Conservation (phyloP, 2,329 filamentous ascomycete genomes). For the Dothidotthia symphoricarpi region DNA sequence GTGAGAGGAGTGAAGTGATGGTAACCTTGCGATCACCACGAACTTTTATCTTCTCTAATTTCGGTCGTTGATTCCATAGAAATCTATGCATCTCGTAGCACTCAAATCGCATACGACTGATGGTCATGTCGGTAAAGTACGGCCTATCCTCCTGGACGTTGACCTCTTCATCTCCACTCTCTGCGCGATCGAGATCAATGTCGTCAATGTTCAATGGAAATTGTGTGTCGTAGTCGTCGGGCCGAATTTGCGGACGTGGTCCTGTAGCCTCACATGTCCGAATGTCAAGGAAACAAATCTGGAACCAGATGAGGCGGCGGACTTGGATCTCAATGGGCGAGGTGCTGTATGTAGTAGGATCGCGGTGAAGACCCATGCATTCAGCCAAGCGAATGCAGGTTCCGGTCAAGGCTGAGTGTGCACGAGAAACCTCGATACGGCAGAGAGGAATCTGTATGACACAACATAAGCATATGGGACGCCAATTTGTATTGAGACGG, state of each 20-base stretch:
- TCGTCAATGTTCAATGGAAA: slow-evolving; percentile 72
- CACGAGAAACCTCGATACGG: slow-evolving; percentile 67
- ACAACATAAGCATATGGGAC: background rate
- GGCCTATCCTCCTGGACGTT: slow-evolving; percentile 49
- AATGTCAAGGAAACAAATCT: slow-evolving; percentile 73
- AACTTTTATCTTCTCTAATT: slow-evolving; percentile 52
- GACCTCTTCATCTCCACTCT: slow-evolving; percentile 31
- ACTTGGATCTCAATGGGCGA: slow-evolving; percentile 68
- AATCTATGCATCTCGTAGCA: slow-evolving; percentile 70
- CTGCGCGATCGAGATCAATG: slow-evolving; percentile 52
- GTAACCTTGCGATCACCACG: slow-evolving; percentile 24
- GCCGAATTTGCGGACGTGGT: slow-evolving; percentile 67
- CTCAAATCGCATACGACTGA: slow-evolving; percentile 68
- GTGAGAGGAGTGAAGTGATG: slow-evolving; percentile 63
- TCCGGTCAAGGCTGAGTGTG: slow-evolving; percentile 70
- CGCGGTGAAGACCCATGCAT: slow-evolving; percentile 73
- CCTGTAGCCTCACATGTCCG: slow-evolving; percentile 73
- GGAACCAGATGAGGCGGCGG: slow-evolving; percentile 72
- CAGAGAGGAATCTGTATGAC: slow-evolving; percentile 65
- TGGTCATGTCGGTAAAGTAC: slow-evolving; percentile 66
- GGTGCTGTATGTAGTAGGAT: slow-evolving; percentile 65
- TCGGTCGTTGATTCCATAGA: slow-evolving; percentile 67
- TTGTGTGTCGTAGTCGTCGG: slow-evolving; percentile 72
- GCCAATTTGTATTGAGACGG: background rate
- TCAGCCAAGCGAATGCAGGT: slow-evolving; percentile 72